Evolutionary conservation across 805 yeast species (phyloP).

Genomic region (Priceomyces melissophilus): DNA sequence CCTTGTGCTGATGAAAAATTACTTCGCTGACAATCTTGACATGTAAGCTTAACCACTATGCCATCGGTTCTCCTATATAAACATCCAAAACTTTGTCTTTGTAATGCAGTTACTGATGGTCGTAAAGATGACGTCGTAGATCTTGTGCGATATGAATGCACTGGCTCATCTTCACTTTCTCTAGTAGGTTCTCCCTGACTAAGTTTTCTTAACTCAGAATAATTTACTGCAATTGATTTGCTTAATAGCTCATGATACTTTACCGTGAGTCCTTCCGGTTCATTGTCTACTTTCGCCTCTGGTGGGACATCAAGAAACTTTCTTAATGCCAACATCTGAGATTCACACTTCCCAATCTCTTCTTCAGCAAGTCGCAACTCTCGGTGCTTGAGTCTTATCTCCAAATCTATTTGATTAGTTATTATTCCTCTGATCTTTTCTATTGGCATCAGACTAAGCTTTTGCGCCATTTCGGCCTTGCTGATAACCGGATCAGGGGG

Average conservation of each 20-base stretch:
- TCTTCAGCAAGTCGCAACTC: slow-evolving; percentile 49
- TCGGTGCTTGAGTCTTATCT: slow-evolving; percentile 56
- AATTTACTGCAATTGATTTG: slow-evolving; percentile 30
- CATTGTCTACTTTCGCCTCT: slow-evolving; percentile 35
- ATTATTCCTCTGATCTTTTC: slow-evolving; percentile 30
- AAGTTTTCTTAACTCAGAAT: slow-evolving; percentile 15
- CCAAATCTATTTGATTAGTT: slow-evolving; percentile 52
- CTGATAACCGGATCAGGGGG: neutral
- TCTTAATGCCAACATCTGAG: slow-evolving; percentile 52
- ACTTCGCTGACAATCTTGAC: slow-evolving; percentile 63
- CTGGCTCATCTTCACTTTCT: slow-evolving; percentile 5
- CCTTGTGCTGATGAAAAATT: slow-evolving; percentile 81
- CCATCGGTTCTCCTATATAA: slow-evolving; percentile 70
- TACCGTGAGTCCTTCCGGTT: slow-evolving; percentile 43
- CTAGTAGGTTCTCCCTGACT: slow-evolving; percentile 1
- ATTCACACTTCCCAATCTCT: slow-evolving; percentile 56
- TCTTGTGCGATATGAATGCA: slow-evolving; percentile 42
- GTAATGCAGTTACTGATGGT: slow-evolving; percentile 40
- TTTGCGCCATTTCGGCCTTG: slow-evolving; percentile 8
- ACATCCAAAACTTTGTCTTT: slow-evolving; percentile 38
- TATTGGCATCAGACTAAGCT: slow-evolving; percentile 18
- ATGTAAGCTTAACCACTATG: slow-evolving; percentile 60
- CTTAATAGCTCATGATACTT: slow-evolving; percentile 39
- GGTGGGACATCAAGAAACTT: slow-evolving; percentile 42
- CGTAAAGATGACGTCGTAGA: slow-evolving; percentile 53